These are phyloP conservation scores for Phytopythium oedochilum DNA, from an alignment of 352 stramenopile species.

Conservation along the genomic window DNA sequence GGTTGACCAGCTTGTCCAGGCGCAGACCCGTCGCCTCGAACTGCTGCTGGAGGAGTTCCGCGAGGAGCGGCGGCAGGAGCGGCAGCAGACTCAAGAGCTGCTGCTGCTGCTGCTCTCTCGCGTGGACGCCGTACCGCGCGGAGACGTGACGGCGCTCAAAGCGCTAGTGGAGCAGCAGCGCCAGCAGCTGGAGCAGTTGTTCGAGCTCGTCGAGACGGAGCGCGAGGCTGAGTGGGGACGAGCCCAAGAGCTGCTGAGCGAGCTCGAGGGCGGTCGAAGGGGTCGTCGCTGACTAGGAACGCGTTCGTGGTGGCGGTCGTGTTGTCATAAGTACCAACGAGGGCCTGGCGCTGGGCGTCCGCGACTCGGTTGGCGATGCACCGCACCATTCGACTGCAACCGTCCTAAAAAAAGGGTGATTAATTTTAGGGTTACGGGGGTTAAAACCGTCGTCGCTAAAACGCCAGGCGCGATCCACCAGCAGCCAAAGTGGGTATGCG, in stretches of 20 bases:
- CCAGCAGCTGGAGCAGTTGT: conserved; percentile 24
- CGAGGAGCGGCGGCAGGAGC: conserved; percentile 33
- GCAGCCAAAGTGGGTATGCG: too few species aligned
- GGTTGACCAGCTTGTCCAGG: conserved; percentile 26
- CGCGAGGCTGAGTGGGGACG: conserved; percentile 7
- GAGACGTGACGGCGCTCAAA: conserved; percentile 20
- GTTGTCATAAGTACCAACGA: too few species aligned
- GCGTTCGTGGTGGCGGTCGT: background rate
- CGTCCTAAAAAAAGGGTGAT: too few species aligned
- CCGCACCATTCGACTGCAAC: too few species aligned
- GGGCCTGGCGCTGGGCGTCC: too few species aligned
- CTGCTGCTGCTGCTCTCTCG: conserved; percentile 24
- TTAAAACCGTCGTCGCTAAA: too few species aligned
- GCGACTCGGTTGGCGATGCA: too few species aligned
- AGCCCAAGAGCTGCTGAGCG: background rate
- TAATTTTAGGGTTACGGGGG: too few species aligned
- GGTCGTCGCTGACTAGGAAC: background rate
- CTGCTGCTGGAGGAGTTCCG: conserved; percentile 29
- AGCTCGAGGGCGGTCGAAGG: background rate
- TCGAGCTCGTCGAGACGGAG: conserved; percentile 31
- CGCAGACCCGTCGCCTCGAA: conserved; percentile 31
- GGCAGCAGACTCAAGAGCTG: conserved; percentile 32
- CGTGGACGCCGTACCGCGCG: conserved; percentile 15
- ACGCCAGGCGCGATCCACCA: background rate
- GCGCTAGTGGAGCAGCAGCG: conserved; percentile 32